Evolutionary conservation across 2,329 filamentous ascomycete species (phyloP).

Genomic region (Botrytis tulipae): DNA sequence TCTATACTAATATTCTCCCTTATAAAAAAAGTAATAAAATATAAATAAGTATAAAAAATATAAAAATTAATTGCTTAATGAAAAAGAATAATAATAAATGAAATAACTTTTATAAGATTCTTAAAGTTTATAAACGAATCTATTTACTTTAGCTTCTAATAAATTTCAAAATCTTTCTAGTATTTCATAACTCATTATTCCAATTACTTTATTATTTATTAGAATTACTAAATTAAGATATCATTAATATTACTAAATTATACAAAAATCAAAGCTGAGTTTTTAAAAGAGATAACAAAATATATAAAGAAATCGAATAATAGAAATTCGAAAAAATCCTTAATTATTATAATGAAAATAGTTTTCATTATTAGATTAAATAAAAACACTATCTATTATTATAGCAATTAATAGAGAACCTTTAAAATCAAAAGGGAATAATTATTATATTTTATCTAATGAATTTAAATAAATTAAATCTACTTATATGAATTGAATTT

Average conservation of each 20-base stretch:
- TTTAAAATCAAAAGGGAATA: not conserved
- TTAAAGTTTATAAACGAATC: no score
- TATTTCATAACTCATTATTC: no score
- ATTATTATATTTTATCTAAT: not conserved
- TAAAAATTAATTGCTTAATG: no score
- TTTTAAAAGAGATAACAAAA: not conserved
- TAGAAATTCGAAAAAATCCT: not conserved
- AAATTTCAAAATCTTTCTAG: no score
- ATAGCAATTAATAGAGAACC: rapidly evolving
- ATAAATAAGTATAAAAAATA: no score
- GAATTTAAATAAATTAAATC: not conserved
- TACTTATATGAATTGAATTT: rapidly evolving
- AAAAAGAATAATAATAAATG: no score
- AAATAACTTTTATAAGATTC: rapidly evolving
- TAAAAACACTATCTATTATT: not conserved
- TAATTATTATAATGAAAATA: not conserved
- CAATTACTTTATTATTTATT: no score
- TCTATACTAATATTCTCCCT: rapidly evolving
- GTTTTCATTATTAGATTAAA: not conserved
- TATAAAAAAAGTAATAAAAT: no score
- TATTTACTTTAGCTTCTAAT: rapidly evolving
- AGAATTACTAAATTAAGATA: no score
- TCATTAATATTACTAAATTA: no score
- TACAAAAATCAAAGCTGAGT: not conserved
- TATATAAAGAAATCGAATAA: not conserved